Conservation (phyloP, 495 filamentous ascomycete species). For the Xylaria flabelliformis region DNA sequence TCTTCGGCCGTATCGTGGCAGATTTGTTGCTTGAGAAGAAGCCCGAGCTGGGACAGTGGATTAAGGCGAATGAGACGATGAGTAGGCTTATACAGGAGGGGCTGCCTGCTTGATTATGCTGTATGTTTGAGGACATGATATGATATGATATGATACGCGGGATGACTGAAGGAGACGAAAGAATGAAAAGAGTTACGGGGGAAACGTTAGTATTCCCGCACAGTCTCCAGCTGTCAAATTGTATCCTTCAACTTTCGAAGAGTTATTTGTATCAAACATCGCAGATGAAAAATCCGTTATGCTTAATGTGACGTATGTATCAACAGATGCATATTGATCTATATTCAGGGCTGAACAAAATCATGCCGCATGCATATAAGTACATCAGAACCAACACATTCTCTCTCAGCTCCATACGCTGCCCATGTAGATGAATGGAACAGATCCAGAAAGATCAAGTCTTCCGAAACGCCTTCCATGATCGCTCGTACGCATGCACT, state of each 20-base stretch:
- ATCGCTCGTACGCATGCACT: neutral
- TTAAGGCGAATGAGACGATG: conserved; percentile 40
- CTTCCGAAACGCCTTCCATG: conserved; percentile 6
- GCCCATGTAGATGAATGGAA: neutral
- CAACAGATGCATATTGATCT: neutral
- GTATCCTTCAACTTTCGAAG: neutral
- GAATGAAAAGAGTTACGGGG: neutral
- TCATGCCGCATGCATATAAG: conserved; percentile 7
- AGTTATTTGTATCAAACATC: neutral
- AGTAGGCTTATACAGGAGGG: conserved; percentile 42
- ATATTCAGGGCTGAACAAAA: neutral
- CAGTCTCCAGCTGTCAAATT: neutral
- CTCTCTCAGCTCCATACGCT: neutral
- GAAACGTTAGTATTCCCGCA: neutral
- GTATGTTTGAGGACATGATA: neutral
- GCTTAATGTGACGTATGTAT: neutral
- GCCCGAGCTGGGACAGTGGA: conserved; percentile 34
- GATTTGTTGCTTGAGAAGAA: conserved; percentile 43
- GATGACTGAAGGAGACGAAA: neutral
- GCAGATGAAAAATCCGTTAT: neutral
- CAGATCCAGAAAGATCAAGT: conserved; percentile 2
- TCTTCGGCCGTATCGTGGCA: conserved; percentile 57
- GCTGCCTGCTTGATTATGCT: conserved; percentile 34
- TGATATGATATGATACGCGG: too few species aligned
- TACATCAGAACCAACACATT: neutral